Base-by-base conservation (phyloP, 2,329 filamentous ascomycete genomes). In the Penicillium freii region DNA sequence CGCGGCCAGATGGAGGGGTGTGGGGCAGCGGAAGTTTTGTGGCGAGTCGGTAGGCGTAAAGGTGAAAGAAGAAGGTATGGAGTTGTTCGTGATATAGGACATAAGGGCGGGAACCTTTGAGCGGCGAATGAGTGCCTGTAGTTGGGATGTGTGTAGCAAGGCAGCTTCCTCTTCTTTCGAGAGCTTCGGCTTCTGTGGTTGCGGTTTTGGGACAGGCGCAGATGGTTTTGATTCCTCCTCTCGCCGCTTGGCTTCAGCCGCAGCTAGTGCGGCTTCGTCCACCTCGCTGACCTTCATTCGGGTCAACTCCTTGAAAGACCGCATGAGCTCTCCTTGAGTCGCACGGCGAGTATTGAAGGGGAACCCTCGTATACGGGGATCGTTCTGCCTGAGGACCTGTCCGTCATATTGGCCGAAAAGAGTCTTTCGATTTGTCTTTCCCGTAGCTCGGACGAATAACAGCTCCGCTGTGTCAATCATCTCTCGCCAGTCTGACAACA, bases 241-340 rank as follows among this genome's bases (percentile, higher is more conserved):
- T 6, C 77, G 67, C 63, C 73, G 75, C 65, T 78, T 82, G 34
- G 73, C 72, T 58, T 81, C 78, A 33, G 83, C 76, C 7, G 87
- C 75, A 33, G 83, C 76, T 7, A 87, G 73, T 13, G 86, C 82
- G 3, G 80, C 82, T 62, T 91, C 88, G 57, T 90, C 83, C 29
- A 97, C 83, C 60, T 90, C 88, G 48, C 85, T 86, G 46, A 96
- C 82, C 74, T 99, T 97, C 17, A 97, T 82, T 17, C 94, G 82
- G 0, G 94, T 99, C 33, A 99, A 82, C 77, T 99, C 94, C 61
- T 96, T 89, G 68, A 97, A 99, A 0, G 89, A 89, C 39, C 93
- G 86, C 89, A 97, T 94, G 0, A 99, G 85, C 74, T 99, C 94
- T 47, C 89, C 90, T 69, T 97, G 92, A 0, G 94, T 99, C 0